Base-by-base conservation (phyloP, 2,329 filamentous ascomycete species). In the Stagonosporopsis chrysanthemi region DNA sequence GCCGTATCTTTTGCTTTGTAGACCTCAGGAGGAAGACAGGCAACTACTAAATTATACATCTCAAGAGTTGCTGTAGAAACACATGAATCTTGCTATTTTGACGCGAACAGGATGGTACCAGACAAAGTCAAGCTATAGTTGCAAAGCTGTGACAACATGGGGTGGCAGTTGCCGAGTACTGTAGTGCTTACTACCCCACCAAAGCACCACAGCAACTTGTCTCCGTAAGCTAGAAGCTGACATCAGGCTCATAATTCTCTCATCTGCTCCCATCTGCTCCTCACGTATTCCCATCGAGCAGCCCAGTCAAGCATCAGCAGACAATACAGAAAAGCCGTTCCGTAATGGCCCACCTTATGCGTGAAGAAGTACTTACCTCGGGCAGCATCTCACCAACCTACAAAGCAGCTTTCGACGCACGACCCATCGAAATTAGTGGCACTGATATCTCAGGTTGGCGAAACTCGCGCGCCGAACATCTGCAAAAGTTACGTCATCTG, bases 311-410 rank as follows among this genome's bases (percentile, higher is more conserved):
- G 31, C 31, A 33, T n/a, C 8, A 15, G 14, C 4, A 15, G 4
- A 7, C 8, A 4, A 5, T 15, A 6, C 31, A n/a, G 14, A 33
- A 6, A 15, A 4, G 14, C 15, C 15, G 7, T 3, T 15, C 14
- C 15, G n/a, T 6, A 19, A 73, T 73, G 71, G 68, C 71, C 0
- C 68, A 72, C 54, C 60, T 73, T 1, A 70, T 66, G 1, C 61
- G 71, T 14, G 60, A 65, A 29, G 69, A 71, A 50, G 55, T 72
- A 1, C 23, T 73, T 2, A 49, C 57, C 17, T 68, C 68, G 1
- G 66, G 71, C 4, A 49, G 56, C 7, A 57, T 69, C 6, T 54
- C 61, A 4, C 50, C 54, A 2, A 60, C 61, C 12, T 72, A 69
- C 45, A 63, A 47, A 46, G 67, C 45, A 63, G 71, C 70, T 4